Evolutionary conservation across 768 basidiomycete species (phyloP).

Genomic region (Bullera alba): DNA sequence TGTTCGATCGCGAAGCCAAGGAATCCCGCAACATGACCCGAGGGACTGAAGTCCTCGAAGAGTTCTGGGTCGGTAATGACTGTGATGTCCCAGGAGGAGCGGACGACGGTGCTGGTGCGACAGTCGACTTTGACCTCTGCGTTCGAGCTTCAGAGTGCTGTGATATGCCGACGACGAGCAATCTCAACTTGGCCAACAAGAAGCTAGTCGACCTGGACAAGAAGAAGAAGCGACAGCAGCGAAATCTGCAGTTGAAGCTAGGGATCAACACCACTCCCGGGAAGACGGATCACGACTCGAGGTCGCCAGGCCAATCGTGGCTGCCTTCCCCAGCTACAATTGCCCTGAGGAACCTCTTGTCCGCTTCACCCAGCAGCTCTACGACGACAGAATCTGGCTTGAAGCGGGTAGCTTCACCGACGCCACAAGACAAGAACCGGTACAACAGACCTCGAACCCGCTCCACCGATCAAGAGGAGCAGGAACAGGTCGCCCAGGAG

Average conservation of each 20-base stretch:
- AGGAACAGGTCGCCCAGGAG: slow-evolving; percentile 1
- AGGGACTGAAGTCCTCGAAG: slow-evolving; percentile 40
- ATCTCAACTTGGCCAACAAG: slow-evolving; percentile 11
- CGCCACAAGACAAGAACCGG: slow-evolving; percentile 5
- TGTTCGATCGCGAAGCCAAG: slow-evolving; percentile 38
- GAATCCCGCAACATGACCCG: slow-evolving; percentile 34
- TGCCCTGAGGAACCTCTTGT: slow-evolving; percentile 32
- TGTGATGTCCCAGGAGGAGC: slow-evolving; percentile 31
- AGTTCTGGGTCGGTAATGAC: slow-evolving; percentile 42
- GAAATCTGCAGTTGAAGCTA: no score
- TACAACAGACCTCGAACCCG: slow-evolving; percentile 3
- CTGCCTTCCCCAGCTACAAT: slow-evolving; percentile 30
- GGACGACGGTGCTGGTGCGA: slow-evolving; percentile 15
- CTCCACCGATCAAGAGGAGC: not conserved
- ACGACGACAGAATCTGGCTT: slow-evolving; percentile 5
- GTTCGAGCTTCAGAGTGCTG: slow-evolving; percentile 27
- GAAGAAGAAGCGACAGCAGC: slow-evolving; percentile 4
- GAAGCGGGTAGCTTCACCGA: slow-evolving; percentile 21
- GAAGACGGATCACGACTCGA: not conserved
- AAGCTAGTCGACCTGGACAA: slow-evolving; percentile 23
- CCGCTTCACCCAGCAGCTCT: slow-evolving; percentile 8
- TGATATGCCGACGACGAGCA: slow-evolving; percentile 24
- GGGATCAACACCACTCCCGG: no score
- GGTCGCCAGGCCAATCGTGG: slow-evolving; percentile 5
- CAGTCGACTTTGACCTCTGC: slow-evolving; percentile 27